phyloP scores from a whole-genome alignment of 805 yeast genomes.

The Candida silvatica region DNA sequence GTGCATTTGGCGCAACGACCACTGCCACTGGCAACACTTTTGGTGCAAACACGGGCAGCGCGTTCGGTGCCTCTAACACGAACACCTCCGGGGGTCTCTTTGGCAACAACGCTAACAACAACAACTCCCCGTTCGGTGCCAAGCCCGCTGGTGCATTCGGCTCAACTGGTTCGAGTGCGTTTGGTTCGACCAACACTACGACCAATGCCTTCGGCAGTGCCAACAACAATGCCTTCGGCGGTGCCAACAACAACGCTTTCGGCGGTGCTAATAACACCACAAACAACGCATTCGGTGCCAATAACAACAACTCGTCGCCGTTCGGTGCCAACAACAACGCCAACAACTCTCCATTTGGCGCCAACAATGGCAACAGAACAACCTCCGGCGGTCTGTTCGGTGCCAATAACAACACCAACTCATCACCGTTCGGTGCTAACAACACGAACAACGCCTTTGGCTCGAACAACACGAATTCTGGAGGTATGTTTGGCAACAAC shows the following conservation, averaged over 20 bases:
- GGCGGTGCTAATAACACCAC: conserved; percentile 8
- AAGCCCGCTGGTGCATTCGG: conserved; percentile 4
- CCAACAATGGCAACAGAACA: conserved; percentile 13
- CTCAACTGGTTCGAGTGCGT: conserved; percentile 25
- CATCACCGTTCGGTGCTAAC: conserved; percentile 25
- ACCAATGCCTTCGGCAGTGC: conserved; percentile 3
- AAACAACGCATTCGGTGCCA: conserved; percentile 7
- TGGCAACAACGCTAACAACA: conserved; percentile 18
- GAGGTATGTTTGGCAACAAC: conserved; percentile 24
- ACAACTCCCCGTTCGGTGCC: conserved; percentile 10
- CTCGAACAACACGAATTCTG: conserved; percentile 13
- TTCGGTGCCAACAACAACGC: conserved; percentile 5
- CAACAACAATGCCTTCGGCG: conserved; percentile 15
- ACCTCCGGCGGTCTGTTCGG: conserved; percentile 26
- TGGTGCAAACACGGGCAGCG: conserved; percentile 8
- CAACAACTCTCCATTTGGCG: conserved; percentile 18
- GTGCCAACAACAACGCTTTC: neutral
- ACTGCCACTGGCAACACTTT: conserved; percentile 14
- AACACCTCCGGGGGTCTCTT: conserved; percentile 29
- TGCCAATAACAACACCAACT: conserved; percentile 20
- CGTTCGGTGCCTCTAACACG: conserved; percentile 20
- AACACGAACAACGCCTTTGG: conserved; percentile 6
- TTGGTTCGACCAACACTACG: conserved; percentile 27
- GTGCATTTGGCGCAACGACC: conserved; percentile 14
- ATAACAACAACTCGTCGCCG: conserved; percentile 4